These are phyloP conservation scores for Fagus crenata DNA, from an alignment of 306 rosid species.

Conservation along the genomic window DNA sequence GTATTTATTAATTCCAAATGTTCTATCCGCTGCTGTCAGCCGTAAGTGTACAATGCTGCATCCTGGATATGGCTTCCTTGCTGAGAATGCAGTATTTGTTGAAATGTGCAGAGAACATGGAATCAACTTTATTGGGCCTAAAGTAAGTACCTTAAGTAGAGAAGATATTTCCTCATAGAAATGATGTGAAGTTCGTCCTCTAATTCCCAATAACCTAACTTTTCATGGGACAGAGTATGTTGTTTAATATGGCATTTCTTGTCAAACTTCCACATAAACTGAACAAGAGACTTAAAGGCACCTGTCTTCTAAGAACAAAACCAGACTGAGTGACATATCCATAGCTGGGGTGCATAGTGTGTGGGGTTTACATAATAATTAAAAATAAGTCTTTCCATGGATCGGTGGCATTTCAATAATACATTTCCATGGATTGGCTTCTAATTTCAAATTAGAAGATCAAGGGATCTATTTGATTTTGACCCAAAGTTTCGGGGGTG, in stretches of 20 bases:
- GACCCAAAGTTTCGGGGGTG: not conserved
- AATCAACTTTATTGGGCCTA: conserved; percentile 96
- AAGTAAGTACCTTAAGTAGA: conserved; percentile 48
- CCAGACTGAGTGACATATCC: conserved; percentile 10
- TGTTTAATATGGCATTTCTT: conserved; percentile 1
- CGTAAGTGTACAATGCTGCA: conserved; percentile 85
- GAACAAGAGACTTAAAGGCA: not conserved
- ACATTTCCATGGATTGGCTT: not conserved
- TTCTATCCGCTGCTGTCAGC: conserved; percentile 84
- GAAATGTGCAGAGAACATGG: conserved; percentile 92
- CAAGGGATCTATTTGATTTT: not conserved
- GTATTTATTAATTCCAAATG: conserved; percentile 76
- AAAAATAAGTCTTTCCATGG: not conserved
- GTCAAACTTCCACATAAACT: not conserved
- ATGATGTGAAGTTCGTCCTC: conserved; percentile 2
- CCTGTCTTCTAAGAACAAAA: conserved; percentile 9
- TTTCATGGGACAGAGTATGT: conserved; percentile 15
- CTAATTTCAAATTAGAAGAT: not conserved
- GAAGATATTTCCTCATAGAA: conserved; percentile 3
- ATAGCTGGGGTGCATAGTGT: not conserved
- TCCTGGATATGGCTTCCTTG: conserved; percentile 98
- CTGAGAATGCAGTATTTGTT: conserved; percentile 94
- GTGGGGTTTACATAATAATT: not conserved
- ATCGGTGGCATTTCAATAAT: not conserved
- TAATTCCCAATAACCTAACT: not conserved